Evolutionary conservation across 2,329 filamentous ascomycete genomes (phyloP).

Genomic region (Colletotrichum cereale): DNA sequence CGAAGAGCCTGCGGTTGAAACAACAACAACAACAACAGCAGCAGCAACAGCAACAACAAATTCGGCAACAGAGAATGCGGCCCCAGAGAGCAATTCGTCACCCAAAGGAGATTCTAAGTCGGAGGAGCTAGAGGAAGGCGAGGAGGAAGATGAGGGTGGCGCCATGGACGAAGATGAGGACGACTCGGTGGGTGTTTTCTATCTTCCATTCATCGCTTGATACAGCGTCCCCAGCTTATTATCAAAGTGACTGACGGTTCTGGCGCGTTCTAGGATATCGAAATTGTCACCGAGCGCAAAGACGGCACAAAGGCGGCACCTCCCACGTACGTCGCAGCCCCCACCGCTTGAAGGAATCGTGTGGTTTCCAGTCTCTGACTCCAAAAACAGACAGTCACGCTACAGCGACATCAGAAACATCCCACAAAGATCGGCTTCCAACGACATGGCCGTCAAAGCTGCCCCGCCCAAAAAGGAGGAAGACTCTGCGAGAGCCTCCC

Average conservation of each 20-base stretch:
- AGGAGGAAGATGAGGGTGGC: constrained; percentile 72
- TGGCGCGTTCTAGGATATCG: constrained; percentile 65
- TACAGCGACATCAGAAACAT: constrained; percentile 77
- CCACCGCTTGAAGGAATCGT: not conserved
- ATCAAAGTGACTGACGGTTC: constrained; percentile 18
- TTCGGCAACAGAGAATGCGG: constrained; percentile 21
- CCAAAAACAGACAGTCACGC: constrained; percentile 64
- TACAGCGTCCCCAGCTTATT: not conserved
- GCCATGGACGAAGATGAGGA: constrained; percentile 72
- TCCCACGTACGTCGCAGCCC: constrained; percentile 61
- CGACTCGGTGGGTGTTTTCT: constrained; percentile 57
- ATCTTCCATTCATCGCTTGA: not conserved
- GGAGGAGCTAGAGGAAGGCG: constrained; percentile 73
- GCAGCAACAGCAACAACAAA: constrained; percentile 27
- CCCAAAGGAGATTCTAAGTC: constrained; percentile 48
- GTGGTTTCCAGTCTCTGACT: not conserved
- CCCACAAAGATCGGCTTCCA: constrained; percentile 69
- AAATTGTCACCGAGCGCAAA: constrained; percentile 76
- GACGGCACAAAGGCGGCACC: constrained; percentile 72
- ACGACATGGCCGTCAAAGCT: constrained; percentile 62
- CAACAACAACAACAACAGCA: too few relatives aligned
- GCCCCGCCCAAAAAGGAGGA: constrained; percentile 62
- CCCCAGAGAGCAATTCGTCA: constrained; percentile 29
- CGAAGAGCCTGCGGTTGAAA: constrained; percentile 63
- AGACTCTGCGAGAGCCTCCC: constrained; percentile 47